Conservation (phyloP, 805 yeast species). For the Saccharomycopsis sp. region DNA sequence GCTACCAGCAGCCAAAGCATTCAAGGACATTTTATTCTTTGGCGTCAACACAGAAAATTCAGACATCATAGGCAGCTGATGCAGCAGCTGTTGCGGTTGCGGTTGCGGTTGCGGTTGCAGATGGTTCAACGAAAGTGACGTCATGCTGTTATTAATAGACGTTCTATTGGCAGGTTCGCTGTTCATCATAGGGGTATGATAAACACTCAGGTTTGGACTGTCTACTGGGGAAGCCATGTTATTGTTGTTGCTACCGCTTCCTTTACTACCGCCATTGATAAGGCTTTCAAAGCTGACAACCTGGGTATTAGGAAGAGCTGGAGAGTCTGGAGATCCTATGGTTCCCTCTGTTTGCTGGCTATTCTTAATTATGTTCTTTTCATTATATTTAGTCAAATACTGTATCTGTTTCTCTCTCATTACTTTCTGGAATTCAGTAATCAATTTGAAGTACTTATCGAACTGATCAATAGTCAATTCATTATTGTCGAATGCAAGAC, state of each 20-base stretch:
- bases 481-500: conserved; percentile 40
- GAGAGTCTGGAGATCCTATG: background rate
- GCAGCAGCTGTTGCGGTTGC: too few relatives aligned
- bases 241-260: background rate
- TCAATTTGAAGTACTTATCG: conserved; percentile 31
- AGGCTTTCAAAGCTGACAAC: background rate
- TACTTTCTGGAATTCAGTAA: conserved; percentile 35
- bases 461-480: conserved; percentile 37
- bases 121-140: background rate
- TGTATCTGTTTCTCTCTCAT: conserved; percentile 40
- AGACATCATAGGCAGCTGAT: background rate
- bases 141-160: background rate
- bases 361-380: conserved; percentile 23
- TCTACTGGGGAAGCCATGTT: background rate
- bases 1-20: background rate
- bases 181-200: background rate
- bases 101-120: background rate
- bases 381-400: conserved; percentile 28
- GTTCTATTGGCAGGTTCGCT: background rate
- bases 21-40: background rate
- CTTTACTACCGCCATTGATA: background rate
- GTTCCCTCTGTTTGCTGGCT: background rate
- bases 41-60: conserved; percentile 7
- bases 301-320: background rate
- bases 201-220: background rate